Evolutionary conservation across 2,329 filamentous ascomycete genomes (phyloP), one percentile per base, ranked within the genome.

Genomic region (Pseudogymnoascus sp.): DNA sequence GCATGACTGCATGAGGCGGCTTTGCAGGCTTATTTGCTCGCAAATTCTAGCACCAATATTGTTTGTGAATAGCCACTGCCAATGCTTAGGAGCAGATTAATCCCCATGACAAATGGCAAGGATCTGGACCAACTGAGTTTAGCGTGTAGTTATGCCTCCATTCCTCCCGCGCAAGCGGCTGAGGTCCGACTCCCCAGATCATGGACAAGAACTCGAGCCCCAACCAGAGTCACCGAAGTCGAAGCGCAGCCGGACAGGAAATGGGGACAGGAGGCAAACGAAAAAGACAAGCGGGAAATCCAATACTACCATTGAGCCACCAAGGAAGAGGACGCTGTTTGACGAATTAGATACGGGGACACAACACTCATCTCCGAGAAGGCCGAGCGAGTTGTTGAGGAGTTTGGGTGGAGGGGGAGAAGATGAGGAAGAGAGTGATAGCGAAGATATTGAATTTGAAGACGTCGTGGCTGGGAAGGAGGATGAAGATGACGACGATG

Each of bases 111-210:
- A 33, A 19, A 56, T 33, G 50, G 6, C 50, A 22, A 22, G 28
- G 16, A 19, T 10, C 50, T 3, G 2, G 16, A 14, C 22, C 50
- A 33, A 56, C 28, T 33, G 28, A 56, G 46, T 19, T 31, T 26
- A 33, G 50, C 28, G 50, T 33, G 28, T 8, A 33, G 10, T 35
- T 33, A 91, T 91, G 88, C 87, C 89, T 70, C 88, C 89, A 24
- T 77, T 83, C 67, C 79, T 90, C 14, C 81, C 86, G 59, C 85
- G 86, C 68, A 92, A 91, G 76, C 83, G 87, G 65, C 70, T 85
- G 68, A 83, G 81, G 65, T 82, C 84, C 81, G 0, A 74, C 77
- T 1, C 73, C 76, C 60, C 60, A 56, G 70, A 77, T 66, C 67
- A 66, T 16, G 33, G n/a, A 64, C 71, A 22, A 67, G 67, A 10